Evolutionary conservation across 2,329 filamentous ascomycete genomes (phyloP).

Genomic region (Hypoxylon sp.): DNA sequence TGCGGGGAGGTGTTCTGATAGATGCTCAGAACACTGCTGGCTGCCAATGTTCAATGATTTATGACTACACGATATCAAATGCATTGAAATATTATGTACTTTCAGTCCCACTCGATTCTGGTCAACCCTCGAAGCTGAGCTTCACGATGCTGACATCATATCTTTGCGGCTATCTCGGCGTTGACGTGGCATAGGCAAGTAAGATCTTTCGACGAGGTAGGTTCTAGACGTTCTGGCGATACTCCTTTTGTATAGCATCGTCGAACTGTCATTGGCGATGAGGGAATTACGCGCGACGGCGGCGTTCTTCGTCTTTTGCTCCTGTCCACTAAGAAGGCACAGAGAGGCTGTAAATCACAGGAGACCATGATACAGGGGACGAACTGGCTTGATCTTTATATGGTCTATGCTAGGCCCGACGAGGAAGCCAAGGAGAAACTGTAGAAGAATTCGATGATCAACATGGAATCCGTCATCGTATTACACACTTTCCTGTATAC

Average conservation of each 20-base stretch:
- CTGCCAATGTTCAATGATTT: slow-evolving; percentile 15
- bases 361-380: slow-evolving; percentile 1
- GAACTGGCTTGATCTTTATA: slow-evolving; percentile 24
- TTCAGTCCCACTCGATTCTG: slow-evolving; percentile 14
- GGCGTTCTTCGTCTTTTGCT: slow-evolving; percentile 15
- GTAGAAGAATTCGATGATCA: slow-evolving; percentile 40
- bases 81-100: not conserved
- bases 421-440: slow-evolving; percentile 31
- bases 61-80: slow-evolving; percentile 12
- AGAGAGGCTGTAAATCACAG: slow-evolving; percentile 7
- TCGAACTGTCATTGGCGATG: slow-evolving; percentile 22
- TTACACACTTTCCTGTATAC: not conserved
- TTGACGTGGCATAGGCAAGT: slow-evolving; percentile 18
- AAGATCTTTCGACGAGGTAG: slow-evolving; percentile 20
- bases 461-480: slow-evolving; percentile 18
- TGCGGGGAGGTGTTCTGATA: slow-evolving; percentile 14
- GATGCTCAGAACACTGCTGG: slow-evolving; percentile 4
- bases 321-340: slow-evolving; percentile 1
- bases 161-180: slow-evolving; percentile 6
- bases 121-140: not conserved
- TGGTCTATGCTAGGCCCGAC: slow-evolving; percentile 27
- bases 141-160: slow-evolving; percentile 27
- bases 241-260: slow-evolving; percentile 18
- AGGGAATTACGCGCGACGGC: slow-evolving; percentile 21
- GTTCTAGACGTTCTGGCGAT: slow-evolving; percentile 13